phyloP scores from a whole-genome alignment of 768 basidiomycete species.

The Phlegmacium glaucopus region DNA sequence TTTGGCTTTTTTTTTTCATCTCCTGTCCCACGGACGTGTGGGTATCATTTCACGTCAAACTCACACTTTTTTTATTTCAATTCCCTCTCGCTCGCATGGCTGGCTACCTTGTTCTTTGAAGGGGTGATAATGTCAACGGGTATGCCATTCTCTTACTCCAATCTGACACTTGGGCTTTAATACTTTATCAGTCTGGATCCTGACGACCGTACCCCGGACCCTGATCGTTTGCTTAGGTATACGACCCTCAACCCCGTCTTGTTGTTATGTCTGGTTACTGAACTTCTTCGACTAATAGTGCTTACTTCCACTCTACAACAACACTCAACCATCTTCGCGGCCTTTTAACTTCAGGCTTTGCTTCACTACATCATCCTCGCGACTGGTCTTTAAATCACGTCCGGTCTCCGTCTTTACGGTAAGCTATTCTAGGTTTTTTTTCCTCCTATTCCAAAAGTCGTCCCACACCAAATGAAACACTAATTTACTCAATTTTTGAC shows the following conservation, averaged over 20 bases:
- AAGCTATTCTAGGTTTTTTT: not conserved
- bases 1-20: not conserved
- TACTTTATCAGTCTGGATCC: constrained; percentile 50
- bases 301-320: constrained; percentile 94
- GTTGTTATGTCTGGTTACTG: not conserved
- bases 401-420: constrained; percentile 14
- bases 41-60: too few species aligned
- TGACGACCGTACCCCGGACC: constrained; percentile 84
- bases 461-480: not conserved
- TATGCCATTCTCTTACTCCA: constrained; percentile 28
- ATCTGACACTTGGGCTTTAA: constrained; percentile 10
- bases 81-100: constrained; percentile 1
- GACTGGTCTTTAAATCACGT: constrained; percentile 95
- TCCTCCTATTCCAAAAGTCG: not conserved
- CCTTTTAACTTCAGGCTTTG: constrained; percentile 89
- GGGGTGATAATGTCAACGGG: constrained; percentile 98
- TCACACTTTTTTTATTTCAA: not conserved
- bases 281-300: constrained; percentile 42
- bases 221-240: constrained; percentile 81
- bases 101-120: constrained; percentile 25
- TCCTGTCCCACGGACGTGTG: not conserved
- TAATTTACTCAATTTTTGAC: constrained; percentile 3
- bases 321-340: constrained; percentile 92
- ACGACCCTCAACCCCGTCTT: constrained; percentile 5
- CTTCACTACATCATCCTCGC: constrained; percentile 84